phyloP scores from a whole-genome alignment of 441 rosid genomes.

The Gossypium aridum region DNA sequence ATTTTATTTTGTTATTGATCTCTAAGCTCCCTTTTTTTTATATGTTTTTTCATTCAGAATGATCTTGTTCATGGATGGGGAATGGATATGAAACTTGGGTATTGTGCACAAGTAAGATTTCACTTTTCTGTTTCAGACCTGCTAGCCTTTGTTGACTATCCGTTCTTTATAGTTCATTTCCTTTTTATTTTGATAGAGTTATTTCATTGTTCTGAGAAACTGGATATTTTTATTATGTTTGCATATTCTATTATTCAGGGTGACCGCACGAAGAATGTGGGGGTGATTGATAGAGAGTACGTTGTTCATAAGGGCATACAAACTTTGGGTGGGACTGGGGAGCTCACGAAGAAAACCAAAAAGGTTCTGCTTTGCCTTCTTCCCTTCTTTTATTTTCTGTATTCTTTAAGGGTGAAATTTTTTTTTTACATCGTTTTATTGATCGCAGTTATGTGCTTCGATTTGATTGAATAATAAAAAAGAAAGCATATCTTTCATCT shows the following conservation, averaged over 20 bases:
- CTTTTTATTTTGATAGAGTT: background rate
- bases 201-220: background rate
- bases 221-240: background rate
- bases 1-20: slow-evolving; percentile 4
- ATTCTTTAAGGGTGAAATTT: background rate
- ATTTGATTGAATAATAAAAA: background rate
- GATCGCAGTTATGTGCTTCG: background rate
- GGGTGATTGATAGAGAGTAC: slow-evolving; percentile 78
- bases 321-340: slow-evolving; percentile 58
- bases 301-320: slow-evolving; percentile 81
- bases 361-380: slow-evolving; percentile 2
- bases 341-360: slow-evolving; percentile 4
- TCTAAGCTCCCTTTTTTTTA: background rate
- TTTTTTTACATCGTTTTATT: background rate
- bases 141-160: background rate
- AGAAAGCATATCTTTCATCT: background rate
- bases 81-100: slow-evolving; percentile 93
- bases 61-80: slow-evolving; percentile 99
- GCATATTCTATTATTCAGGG: slow-evolving; percentile 41
- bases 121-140: background rate
- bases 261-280: slow-evolving; percentile 76
- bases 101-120: slow-evolving; percentile 75
- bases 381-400: background rate
- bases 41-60: slow-evolving; percentile 37
- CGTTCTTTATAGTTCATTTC: background rate